phyloP scores from a whole-genome alignment of 2,329 filamentous ascomycete genomes.

The Fusarium dimerum region DNA sequence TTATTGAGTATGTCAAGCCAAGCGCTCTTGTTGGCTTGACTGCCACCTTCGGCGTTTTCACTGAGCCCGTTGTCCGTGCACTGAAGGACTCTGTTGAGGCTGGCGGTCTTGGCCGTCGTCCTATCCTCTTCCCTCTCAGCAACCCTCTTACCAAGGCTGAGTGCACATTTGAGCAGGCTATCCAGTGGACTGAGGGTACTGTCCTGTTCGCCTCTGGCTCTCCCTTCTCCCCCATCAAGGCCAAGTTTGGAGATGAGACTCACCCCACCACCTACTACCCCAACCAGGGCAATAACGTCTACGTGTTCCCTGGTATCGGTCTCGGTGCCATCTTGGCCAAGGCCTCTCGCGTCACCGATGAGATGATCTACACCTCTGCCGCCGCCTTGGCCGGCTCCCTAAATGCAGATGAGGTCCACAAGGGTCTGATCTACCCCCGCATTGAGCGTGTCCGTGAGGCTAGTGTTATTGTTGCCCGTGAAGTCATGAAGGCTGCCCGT shows the following conservation, averaged over 20 bases:
- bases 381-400: slow-evolving; percentile 77
- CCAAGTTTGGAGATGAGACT: slow-evolving; percentile 57
- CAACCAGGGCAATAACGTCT: slow-evolving; percentile 84
- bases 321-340: slow-evolving; percentile 92
- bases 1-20: slow-evolving; percentile 93
- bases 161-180: slow-evolving; percentile 93
- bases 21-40: slow-evolving; percentile 93
- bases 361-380: slow-evolving; percentile 96
- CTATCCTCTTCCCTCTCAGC: slow-evolving; percentile 94
- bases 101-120: slow-evolving; percentile 69
- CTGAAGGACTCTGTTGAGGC: slow-evolving; percentile 65
- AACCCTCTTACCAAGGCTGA: slow-evolving; percentile 97
- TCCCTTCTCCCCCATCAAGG: slow-evolving; percentile 76
- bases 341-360: slow-evolving; percentile 81
- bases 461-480: slow-evolving; percentile 79
- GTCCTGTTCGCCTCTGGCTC: slow-evolving; percentile 95
- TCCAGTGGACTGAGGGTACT: slow-evolving; percentile 86
- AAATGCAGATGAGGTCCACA: slow-evolving; percentile 76
- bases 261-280: slow-evolving; percentile 69
- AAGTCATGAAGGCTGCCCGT: slow-evolving; percentile 91
- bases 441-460: slow-evolving; percentile 92
- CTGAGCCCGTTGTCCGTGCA: slow-evolving; percentile 77
- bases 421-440: slow-evolving; percentile 86
- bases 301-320: slow-evolving; percentile 95
- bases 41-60: slow-evolving; percentile 93